phyloP scores from a whole-genome alignment of 305 asterid species.

The Solanum chacoense region DNA sequence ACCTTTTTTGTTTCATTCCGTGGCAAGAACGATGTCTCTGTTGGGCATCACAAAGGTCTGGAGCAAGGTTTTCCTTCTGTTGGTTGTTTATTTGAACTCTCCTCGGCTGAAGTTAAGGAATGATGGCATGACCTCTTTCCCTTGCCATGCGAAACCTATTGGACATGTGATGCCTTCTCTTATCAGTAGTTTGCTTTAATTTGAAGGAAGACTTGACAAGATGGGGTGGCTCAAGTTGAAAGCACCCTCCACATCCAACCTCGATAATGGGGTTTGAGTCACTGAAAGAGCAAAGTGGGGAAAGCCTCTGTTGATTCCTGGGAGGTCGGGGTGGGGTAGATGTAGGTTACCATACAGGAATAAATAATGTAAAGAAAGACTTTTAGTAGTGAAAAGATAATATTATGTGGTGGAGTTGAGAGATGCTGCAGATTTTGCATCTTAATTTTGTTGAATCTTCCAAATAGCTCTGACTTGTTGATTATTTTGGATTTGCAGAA shows the following conservation, averaged over 20 bases:
- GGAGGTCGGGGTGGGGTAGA: neutral
- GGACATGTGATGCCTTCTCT: too few species aligned
- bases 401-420: neutral
- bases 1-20: too few species aligned
- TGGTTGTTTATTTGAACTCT: neutral
- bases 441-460: neutral
- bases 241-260: neutral
- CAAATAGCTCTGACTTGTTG: neutral
- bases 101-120: neutral
- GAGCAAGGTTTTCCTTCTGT: neutral
- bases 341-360: neutral
- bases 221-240: neutral
- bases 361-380: neutral
- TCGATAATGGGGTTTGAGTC: neutral
- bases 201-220: neutral
- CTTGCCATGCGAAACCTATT: too few species aligned
- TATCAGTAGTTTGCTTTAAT: neutral
- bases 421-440: neutral
- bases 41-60: too few species aligned
- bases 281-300: neutral
- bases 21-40: too few species aligned
- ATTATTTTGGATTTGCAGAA: conserved; percentile 33
- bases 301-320: neutral
- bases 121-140: neutral
- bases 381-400: neutral